These are phyloP conservation scores for Beauveria caledonica DNA, from an alignment of 2,329 filamentous ascomycete species.

Conservation along the genomic window DNA sequence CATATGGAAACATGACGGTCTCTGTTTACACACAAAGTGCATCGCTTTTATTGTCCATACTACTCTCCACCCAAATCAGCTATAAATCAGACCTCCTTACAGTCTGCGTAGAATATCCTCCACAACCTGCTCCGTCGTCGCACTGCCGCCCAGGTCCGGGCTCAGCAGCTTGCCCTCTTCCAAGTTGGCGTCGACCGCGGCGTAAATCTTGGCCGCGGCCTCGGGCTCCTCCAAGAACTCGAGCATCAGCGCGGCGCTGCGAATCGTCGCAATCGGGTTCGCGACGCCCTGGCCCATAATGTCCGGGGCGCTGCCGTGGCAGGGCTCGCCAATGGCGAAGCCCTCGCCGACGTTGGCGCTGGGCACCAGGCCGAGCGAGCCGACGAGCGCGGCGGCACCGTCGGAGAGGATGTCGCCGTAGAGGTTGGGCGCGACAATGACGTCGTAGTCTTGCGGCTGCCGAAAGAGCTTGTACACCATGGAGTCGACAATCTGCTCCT, in stretches of 20 bases:
- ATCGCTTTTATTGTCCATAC: not conserved
- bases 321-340: slow-evolving; percentile 96
- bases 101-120: slow-evolving; percentile 71
- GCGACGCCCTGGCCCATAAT: slow-evolving; percentile 85
- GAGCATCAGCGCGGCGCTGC: slow-evolving; percentile 88
- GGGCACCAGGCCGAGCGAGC: slow-evolving; percentile 84
- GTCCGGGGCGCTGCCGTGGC: slow-evolving; percentile 91
- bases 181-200: slow-evolving; percentile 83
- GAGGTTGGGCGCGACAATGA: slow-evolving; percentile 94
- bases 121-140: slow-evolving; percentile 78
- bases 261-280: slow-evolving; percentile 91
- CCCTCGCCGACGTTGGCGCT: slow-evolving; percentile 89
- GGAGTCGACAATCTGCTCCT: slow-evolving; percentile 97
- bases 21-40: not conserved
- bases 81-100: not conserved
- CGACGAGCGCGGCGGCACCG: slow-evolving; percentile 87
- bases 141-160: slow-evolving; percentile 83
- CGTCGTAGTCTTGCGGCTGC: slow-evolving; percentile 89
- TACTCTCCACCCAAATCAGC: not conserved
- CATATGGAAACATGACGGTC: too few species aligned
- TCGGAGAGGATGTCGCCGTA: slow-evolving; percentile 97
- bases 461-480: slow-evolving; percentile 99
- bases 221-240: slow-evolving; percentile 86
- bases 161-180: slow-evolving; percentile 74
- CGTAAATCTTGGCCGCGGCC: slow-evolving; percentile 83